Percentiles rank a stretch among this genome's conserved stretches.
Evolutionary conservation across 371 early-diverging fungal genomes (phyloP).

Genomic region (Parasitella parasitica): DNA sequence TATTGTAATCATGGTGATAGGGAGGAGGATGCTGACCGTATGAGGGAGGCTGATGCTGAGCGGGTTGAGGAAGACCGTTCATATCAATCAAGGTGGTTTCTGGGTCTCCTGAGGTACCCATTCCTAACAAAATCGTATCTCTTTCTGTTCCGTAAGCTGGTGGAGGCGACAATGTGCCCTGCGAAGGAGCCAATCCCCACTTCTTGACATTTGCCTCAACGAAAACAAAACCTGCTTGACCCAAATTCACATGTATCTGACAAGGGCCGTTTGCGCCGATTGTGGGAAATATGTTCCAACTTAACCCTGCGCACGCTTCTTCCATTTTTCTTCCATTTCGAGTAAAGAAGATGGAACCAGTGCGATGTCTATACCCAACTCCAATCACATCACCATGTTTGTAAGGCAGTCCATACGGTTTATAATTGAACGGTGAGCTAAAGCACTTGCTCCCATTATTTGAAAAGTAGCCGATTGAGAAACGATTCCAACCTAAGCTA

Average conservation of each 20-base stretch:
- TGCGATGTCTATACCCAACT: constrained; percentile 74
- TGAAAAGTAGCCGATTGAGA: constrained; percentile 72
- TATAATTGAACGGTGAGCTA: constrained; percentile 64
- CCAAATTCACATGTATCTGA: constrained; percentile 63
- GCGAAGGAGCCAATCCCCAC: constrained; percentile 76
- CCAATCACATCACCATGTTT: constrained; percentile 77
- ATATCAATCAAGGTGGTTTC: constrained; percentile 12
- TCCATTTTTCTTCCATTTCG: constrained; percentile 68
- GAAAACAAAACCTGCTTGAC: constrained; percentile 63
- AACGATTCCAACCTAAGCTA: constrained; percentile 63
- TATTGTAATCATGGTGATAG: not conserved
- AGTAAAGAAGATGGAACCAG: constrained; percentile 78
- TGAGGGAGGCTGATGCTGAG: constrained; percentile 6
- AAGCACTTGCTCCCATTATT: constrained; percentile 65
- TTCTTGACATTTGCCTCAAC: constrained; percentile 83
- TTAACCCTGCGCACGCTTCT: constrained; percentile 56
- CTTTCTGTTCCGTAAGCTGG: constrained; percentile 62
- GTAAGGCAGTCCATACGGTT: constrained; percentile 60
- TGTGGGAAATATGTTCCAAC: constrained; percentile 63
- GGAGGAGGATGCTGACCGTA: not conserved
- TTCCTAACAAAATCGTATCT: constrained; percentile 44
- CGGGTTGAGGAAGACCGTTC: constrained; percentile 2
- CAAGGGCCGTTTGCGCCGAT: constrained; percentile 69
- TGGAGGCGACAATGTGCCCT: constrained; percentile 71
- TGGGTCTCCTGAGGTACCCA: not conserved